Evolutionary conservation across 371 early-diverging fungal species (phyloP).

Genomic region (Catenaria anguillulae): DNA sequence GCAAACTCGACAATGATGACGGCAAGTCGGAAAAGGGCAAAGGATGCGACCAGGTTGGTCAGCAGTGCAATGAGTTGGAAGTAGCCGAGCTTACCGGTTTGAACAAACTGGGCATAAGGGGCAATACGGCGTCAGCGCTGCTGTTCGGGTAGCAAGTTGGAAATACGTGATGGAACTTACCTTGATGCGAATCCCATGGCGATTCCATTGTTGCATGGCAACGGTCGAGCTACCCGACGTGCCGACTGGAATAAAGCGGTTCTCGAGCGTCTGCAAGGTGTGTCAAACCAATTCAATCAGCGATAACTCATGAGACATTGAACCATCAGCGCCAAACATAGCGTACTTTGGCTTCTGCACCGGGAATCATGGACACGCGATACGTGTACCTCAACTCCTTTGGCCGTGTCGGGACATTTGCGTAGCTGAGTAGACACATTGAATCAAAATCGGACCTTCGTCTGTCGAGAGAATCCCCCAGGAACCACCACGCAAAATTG

Average conservation of each 20-base stretch:
- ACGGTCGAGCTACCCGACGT: slow-evolving; percentile 7
- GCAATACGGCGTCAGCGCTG: too few relatives aligned
- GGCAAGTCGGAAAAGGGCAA: slow-evolving; percentile 34
- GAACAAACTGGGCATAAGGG: too few relatives aligned
- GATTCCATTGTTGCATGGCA: slow-evolving; percentile 23
- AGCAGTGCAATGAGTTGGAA: slow-evolving; percentile 33
- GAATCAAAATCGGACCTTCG: too few relatives aligned
- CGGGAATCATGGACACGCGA: slow-evolving; percentile 21
- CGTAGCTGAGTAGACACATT: too few relatives aligned
- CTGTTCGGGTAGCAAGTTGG: too few relatives aligned
- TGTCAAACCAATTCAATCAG: neutral
- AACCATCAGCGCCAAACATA: too few relatives aligned
- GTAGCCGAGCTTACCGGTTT: slow-evolving; percentile 34
- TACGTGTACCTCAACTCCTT: slow-evolving; percentile 24
- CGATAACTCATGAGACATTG: slow-evolving; percentile 1
- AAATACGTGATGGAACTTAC: too few relatives aligned
- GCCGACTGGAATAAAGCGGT: neutral
- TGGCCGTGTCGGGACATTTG: slow-evolving; percentile 16
- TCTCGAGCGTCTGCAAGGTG: neutral
- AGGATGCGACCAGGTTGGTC: slow-evolving; percentile 32
- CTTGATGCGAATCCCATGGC: slow-evolving; percentile 35
- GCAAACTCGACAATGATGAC: slow-evolving; percentile 32
- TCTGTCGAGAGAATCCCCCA: too few relatives aligned
- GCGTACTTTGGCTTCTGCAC: slow-evolving; percentile 35
- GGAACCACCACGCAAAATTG: too few relatives aligned